A percentile compares a stretch with the other conserved stretches of the same genome.
Conservation (phyloP, 2,329 filamentous ascomycete genomes). For the Fusarium virguliforme region DNA sequence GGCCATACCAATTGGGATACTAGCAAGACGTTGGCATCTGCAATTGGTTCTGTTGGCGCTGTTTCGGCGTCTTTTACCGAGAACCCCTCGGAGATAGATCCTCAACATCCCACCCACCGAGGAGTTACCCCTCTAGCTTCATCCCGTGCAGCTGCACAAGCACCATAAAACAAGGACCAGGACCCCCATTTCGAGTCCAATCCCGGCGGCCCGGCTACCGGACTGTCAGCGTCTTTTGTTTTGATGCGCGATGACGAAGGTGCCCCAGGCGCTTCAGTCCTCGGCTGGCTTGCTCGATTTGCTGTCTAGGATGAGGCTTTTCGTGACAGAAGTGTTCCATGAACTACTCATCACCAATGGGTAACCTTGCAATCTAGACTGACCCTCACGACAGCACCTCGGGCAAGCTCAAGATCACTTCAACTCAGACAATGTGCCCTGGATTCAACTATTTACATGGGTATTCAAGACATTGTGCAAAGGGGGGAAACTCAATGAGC, state of each 20-base stretch:
- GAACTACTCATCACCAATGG: no score
- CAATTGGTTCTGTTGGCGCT: not conserved
- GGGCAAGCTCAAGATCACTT: no score
- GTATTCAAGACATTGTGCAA: not conserved
- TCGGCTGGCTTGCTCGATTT: not conserved
- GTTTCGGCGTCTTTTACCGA: not conserved
- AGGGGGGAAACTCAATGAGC: not conserved
- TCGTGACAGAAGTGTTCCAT: no score
- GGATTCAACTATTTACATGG: not conserved
- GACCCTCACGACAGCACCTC: no score
- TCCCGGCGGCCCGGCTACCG: slow-evolving; percentile 12
- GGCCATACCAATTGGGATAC: not conserved
- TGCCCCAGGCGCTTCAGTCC: not conserved
- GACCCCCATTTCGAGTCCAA: not conserved
- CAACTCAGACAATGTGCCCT: not conserved
- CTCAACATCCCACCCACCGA: not conserved
- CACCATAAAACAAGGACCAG: not conserved
- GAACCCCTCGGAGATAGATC: not conserved
- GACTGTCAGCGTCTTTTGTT: not conserved
- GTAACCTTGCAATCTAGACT: no score
- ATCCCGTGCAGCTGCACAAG: slow-evolving; percentile 17
- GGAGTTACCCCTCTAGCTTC: slow-evolving; percentile 2
- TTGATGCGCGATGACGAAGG: not conserved
- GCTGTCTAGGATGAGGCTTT: no score
- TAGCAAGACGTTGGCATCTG: not conserved